Conservation (phyloP, 441 rosid species). For the Erodium texanum region DNA sequence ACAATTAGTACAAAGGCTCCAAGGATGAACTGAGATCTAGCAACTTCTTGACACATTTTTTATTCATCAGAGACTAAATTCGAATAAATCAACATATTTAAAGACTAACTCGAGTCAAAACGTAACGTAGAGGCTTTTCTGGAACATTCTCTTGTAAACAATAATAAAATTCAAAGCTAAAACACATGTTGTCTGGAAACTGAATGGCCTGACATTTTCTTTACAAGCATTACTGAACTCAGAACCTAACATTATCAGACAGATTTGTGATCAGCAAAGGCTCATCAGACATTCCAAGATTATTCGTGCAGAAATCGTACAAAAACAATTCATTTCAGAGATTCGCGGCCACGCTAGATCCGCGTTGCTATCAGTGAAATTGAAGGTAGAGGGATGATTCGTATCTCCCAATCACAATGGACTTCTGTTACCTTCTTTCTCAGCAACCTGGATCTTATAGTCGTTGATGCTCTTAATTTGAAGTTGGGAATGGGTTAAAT, state of each 20-base stretch:
- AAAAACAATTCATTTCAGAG: background rate
- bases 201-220: background rate
- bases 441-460: background rate
- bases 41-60: background rate
- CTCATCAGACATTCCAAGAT: background rate
- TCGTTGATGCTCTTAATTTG: background rate
- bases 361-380: background rate
- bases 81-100: too few relatives aligned
- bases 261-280: background rate
- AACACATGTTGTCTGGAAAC: background rate
- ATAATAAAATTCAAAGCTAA: background rate
- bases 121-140: too few relatives aligned
- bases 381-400: too few relatives aligned
- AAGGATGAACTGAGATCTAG: background rate
- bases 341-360: background rate
- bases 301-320: too few relatives aligned
- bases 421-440: too few relatives aligned
- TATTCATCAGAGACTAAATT: too few relatives aligned
- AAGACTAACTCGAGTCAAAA: too few relatives aligned
- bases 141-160: background rate
- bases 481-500: slow-evolving; percentile 12
- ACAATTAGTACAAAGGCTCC: too few relatives aligned
- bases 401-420: background rate
- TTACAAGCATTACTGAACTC: background rate
- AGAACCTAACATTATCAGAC: too few relatives aligned